Percentiles rank a stretch among this genome's conserved stretches.
phyloP scores from a whole-genome alignment of 345 rosid species.

The Clausena lansium region DNA sequence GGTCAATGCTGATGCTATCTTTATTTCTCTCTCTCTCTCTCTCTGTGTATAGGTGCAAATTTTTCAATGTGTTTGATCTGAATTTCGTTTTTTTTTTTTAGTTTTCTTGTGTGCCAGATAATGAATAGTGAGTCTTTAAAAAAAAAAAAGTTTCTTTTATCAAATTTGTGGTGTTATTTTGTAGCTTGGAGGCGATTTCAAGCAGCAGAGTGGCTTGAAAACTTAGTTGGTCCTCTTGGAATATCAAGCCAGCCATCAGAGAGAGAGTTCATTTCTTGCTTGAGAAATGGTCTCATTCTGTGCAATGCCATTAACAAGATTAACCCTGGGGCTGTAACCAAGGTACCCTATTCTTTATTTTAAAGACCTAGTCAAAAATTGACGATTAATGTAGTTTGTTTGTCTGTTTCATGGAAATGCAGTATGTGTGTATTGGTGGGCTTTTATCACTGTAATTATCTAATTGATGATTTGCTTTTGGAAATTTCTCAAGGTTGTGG shows the following conservation, averaged over 20 bases:
- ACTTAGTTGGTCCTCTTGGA: constrained; percentile 65
- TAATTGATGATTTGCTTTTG: background rate
- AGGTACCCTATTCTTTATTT: constrained; percentile 39
- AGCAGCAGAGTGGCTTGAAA: constrained; percentile 74
- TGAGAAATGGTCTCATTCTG: constrained; percentile 81
- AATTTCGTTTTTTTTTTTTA: background rate
- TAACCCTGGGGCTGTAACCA: constrained; percentile 77
- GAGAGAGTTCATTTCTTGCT: constrained; percentile 79
- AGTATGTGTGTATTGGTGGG: too few species aligned
- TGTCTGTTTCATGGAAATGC: too few species aligned
- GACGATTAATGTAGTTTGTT: too few species aligned
- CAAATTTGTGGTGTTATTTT: background rate
- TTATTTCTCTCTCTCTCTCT: background rate
- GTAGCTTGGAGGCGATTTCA: constrained; percentile 74
- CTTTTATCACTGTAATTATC: background rate
- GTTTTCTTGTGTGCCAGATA: background rate
- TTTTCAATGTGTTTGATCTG: background rate
- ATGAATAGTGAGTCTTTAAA: background rate
- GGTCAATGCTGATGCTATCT: background rate
- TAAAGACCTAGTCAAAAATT: too few species aligned
- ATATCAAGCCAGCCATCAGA: constrained; percentile 65
- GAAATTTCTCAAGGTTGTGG: constrained; percentile 62
- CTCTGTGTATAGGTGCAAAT: background rate
- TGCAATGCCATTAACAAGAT: constrained; percentile 86
- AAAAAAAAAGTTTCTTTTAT: background rate